Conservation (phyloP, 2,329 filamentous ascomycete genomes). For the Aspergillus persii region DNA sequence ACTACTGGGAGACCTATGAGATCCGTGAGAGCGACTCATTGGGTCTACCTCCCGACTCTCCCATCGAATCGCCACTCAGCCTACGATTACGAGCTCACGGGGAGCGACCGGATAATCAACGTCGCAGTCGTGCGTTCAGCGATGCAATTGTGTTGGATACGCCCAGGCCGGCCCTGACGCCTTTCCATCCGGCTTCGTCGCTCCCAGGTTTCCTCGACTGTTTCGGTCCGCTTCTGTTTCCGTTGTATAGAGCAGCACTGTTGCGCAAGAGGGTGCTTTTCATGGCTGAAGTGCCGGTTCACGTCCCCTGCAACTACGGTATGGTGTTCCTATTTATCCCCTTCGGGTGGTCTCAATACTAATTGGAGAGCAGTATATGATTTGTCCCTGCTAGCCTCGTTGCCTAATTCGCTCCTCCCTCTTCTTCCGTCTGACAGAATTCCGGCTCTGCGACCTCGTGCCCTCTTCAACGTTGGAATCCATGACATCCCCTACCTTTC, state of each 20-base stretch:
- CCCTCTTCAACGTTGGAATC: conserved; percentile 90
- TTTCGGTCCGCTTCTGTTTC: conserved; percentile 90
- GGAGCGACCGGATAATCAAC: conserved; percentile 35
- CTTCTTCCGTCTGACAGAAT: conserved; percentile 63
- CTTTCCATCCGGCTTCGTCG: conserved; percentile 83
- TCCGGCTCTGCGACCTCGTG: conserved; percentile 64
- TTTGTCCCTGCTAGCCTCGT: conserved; percentile 86
- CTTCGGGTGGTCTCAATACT: conserved; percentile 23
- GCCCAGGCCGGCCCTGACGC: conserved; percentile 61
- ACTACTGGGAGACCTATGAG: conserved; percentile 68
- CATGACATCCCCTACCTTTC: conserved; percentile 84
- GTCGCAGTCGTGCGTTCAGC: conserved; percentile 40
- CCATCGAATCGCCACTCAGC: conserved; percentile 52
- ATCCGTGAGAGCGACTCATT: conserved; percentile 38
- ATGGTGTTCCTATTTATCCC: conserved; percentile 21
- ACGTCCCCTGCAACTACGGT: conserved; percentile 87
- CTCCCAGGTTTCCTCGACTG: conserved; percentile 72
- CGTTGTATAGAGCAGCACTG: conserved; percentile 82
- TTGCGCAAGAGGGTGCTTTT: conserved; percentile 85
- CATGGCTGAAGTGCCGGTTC: conserved; percentile 80
- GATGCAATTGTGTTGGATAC: conserved; percentile 42
- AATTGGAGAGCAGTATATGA: conserved; percentile 68
- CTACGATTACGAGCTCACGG: conserved; percentile 54
- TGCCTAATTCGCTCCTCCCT: conserved; percentile 71
- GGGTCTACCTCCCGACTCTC: conserved; percentile 43